Percentiles rank a stretch among this genome's conserved stretches.
Evolutionary conservation across 352 stramenopile species (phyloP).

Genomic region (Globisporangium takayamanum): DNA sequence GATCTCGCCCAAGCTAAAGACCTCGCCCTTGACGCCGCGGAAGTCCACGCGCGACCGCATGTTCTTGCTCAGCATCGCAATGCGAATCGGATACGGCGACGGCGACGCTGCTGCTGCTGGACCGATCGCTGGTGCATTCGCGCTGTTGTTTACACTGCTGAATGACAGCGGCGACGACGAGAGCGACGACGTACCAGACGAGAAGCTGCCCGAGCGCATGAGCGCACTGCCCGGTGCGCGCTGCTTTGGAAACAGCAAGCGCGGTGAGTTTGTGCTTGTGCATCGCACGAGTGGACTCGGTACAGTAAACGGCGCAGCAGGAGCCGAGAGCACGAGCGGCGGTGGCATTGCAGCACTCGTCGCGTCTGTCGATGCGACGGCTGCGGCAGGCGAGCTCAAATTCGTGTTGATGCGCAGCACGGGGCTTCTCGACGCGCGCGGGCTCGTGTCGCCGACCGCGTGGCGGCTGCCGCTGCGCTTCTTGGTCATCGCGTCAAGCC

Average conservation of each 20-base stretch:
- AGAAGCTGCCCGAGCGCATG: conserved; percentile 14
- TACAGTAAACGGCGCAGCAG: not conserved
- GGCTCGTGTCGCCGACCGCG: not conserved
- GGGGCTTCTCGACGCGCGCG: not conserved
- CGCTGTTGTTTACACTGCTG: not conserved
- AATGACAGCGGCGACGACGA: conserved; percentile 6
- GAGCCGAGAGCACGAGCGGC: conserved; percentile 3
- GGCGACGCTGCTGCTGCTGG: conserved; percentile 12
- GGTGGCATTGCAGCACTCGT: conserved; percentile 1
- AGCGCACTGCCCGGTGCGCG: conserved; percentile 1
- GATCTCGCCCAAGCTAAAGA: conserved; percentile 67
- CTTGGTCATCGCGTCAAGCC: conserved; percentile 9
- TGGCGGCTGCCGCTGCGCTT: conserved; percentile 15
- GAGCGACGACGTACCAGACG: conserved; percentile 14
- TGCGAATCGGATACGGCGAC: conserved; percentile 25
- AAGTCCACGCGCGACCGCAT: conserved; percentile 45
- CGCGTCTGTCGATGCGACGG: not conserved
- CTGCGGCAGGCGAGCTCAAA: conserved; percentile 2
- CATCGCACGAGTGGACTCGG: conserved; percentile 1
- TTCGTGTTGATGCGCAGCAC: conserved; percentile 15
- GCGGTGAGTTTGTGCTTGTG: conserved; percentile 11
- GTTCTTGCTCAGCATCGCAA: conserved; percentile 64
- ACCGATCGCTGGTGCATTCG: not conserved
- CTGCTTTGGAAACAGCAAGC: conserved; percentile 11
- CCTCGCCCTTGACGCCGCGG: conserved; percentile 39